Percentiles rank a stretch among this genome's conserved stretches.
Evolutionary conservation across 805 yeast species (phyloP).

Genomic region (Starmerella asiatica): DNA sequence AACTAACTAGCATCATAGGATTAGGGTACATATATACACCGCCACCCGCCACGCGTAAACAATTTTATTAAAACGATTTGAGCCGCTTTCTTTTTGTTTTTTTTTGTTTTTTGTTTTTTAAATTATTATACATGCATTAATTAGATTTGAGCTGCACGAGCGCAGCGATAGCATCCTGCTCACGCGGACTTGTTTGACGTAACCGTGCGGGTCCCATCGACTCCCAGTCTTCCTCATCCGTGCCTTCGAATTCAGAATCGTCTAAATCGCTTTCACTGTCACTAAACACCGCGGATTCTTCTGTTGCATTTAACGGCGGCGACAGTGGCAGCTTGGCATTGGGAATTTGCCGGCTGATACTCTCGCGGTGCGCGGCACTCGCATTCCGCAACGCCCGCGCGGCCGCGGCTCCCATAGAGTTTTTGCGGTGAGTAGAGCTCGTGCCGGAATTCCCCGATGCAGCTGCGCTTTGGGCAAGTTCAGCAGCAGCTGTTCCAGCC

Average conservation of each 20-base stretch:
- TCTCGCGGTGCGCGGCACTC: slow-evolving; percentile 11
- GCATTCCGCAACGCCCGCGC: slow-evolving; percentile 1
- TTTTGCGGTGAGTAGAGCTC: slow-evolving; percentile 43
- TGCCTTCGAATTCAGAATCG: slow-evolving; percentile 31
- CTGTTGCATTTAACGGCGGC: slow-evolving; percentile 22
- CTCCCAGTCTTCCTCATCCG: slow-evolving; percentile 97
- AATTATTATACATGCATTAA: slow-evolving; percentile 3
- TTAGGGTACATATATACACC: no score
- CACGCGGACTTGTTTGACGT: slow-evolving; percentile 25
- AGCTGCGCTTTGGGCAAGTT: background rate
- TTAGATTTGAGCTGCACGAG: slow-evolving; percentile 42
- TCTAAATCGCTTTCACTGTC: slow-evolving; percentile 24
- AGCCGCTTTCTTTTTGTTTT: no score
- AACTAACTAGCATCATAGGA: no score
- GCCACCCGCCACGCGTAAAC: no score
- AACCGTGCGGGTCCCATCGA: slow-evolving; percentile 68
- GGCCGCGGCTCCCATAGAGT: slow-evolving; percentile 32
- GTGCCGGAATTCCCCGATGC: no score
- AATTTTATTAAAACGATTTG: no score
- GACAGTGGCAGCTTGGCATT: slow-evolving; percentile 26
- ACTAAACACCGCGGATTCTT: slow-evolving; percentile 18
- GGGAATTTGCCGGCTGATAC: slow-evolving; percentile 21
- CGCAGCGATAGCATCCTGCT: slow-evolving; percentile 52
- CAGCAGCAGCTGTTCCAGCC: slow-evolving; percentile 23
- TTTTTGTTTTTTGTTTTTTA: no score